Evolutionary conservation across 2,329 filamentous ascomycete genomes (phyloP), one percentile per base, ranked within the genome.

Genomic region (Bipolaris zeicola): DNA sequence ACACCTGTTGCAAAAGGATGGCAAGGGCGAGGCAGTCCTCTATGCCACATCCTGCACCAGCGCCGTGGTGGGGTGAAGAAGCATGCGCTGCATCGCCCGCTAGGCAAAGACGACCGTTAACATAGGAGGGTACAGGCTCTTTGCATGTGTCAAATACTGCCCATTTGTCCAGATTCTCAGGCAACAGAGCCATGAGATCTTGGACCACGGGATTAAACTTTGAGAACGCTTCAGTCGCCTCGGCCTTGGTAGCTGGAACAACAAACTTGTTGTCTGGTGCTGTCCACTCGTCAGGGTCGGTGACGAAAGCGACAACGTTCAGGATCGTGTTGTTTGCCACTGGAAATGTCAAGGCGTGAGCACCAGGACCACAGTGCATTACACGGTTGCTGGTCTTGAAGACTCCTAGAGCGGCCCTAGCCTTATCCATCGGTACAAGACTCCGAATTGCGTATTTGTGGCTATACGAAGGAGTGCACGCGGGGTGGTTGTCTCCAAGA

Each of bases 401-500:
- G 16, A 52, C 37, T 16, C 66, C 69, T 50, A 79, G 68, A 16
- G 76, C 67, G 26, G 62, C 64, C 31, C 67, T 61, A 2, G 78
- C 78, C 42, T 64, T 70, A 14, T 71, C 72, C 46, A 81, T 68
- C 1, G 64, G 59, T 14, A 70, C 47, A 2, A 71, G 52, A 8
- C 57, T 59, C 2, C 68, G 55, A n/a, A 65, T 66, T 34, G 52
- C 50, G 33, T 62, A 61, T n/a, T 61, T 60, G 20, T 63, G 52
- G 8, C 57, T 59, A 28, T 66, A 70, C 2, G 48, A 55, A 2
- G 63, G 63, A 6, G 46, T 37, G 10, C 50, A 52, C 1, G 61
- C 42, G 1, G 54, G 54, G 31, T 58, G 22, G 22, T 44, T 43
- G 6, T 47, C 38, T 22, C 61, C 55, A 34, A 62, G 34, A 6